A percentile compares a stretch with the other conserved stretches of the same genome.
Evolutionary conservation across 1,284 basidiomycete species (phyloP).

Genomic region (Fomitopsis betulina): DNA sequence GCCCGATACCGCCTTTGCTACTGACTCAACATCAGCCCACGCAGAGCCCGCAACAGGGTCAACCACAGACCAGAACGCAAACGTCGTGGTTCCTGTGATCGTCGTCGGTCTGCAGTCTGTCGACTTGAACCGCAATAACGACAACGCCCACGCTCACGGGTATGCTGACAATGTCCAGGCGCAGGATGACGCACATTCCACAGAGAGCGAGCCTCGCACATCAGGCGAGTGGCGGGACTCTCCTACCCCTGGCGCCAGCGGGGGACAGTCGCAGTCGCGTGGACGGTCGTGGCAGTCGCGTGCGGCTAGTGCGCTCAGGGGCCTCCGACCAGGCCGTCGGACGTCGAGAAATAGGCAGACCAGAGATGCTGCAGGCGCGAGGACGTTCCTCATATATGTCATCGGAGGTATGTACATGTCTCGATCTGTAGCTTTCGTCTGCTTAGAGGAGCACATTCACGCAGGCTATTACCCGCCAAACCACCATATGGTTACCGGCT

Average conservation of each 20-base stretch:
- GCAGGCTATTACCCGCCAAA: conserved; percentile 83
- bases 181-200: conserved; percentile 8
- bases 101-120: conserved; percentile 77
- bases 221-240: conserved; percentile 3
- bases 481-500: conserved; percentile 78
- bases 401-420: conserved; percentile 53
- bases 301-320: conserved; percentile 51
- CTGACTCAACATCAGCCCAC: conserved; percentile 3
- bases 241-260: conserved; percentile 4
- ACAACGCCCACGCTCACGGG: conserved; percentile 10
- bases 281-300: conserved; percentile 31
- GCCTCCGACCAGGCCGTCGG: conserved; percentile 42
- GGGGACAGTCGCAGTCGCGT: conserved; percentile 12
- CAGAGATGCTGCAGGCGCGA: conserved; percentile 42
- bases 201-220: background rate
- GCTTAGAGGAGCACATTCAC: background rate
- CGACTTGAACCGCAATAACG: conserved; percentile 36
- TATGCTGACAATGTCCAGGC: conserved; percentile 5
- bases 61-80: conserved; percentile 20
- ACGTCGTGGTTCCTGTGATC: conserved; percentile 70
- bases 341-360: conserved; percentile 19
- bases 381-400: conserved; percentile 79
- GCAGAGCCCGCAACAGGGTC: conserved; percentile 2
- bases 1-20: conserved; percentile 4
- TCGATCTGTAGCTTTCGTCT: background rate